Evolutionary conservation across 2,329 filamentous ascomycete genomes (phyloP).

Genomic region (Cladosporium austrohemisphaericum): DNA sequence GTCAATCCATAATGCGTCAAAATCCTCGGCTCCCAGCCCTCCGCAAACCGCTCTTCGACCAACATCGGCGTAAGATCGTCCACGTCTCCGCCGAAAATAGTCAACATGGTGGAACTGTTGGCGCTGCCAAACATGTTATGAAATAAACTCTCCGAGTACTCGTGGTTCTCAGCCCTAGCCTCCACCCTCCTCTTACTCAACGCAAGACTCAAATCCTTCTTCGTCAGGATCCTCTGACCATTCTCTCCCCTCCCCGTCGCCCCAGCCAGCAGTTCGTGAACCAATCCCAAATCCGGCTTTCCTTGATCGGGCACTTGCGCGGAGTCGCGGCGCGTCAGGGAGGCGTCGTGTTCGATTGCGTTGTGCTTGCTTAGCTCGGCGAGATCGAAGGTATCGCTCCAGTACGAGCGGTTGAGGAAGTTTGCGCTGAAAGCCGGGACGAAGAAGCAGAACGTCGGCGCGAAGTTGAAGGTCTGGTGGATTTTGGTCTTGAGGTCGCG

Average conservation of each 20-base stretch:
- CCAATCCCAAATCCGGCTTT: slow-evolving; percentile 37
- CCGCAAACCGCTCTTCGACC: slow-evolving; percentile 39
- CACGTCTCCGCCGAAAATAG: slow-evolving; percentile 38
- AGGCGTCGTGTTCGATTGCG: slow-evolving; percentile 29
- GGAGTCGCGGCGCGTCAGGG: slow-evolving; percentile 32
- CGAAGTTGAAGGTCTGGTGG: slow-evolving; percentile 30
- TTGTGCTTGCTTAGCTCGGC: slow-evolving; percentile 27
- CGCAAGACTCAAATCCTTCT: slow-evolving; percentile 35
- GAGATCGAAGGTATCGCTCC: slow-evolving; percentile 26
- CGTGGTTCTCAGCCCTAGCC: slow-evolving; percentile 34
- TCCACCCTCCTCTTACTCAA: slow-evolving; percentile 35
- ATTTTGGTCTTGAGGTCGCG: slow-evolving; percentile 25
- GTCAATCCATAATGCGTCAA: slow-evolving; percentile 38
- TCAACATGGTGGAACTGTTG: slow-evolving; percentile 43
- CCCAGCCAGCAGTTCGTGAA: slow-evolving; percentile 33
- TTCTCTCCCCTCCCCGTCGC: slow-evolving; percentile 35
- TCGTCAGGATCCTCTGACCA: slow-evolving; percentile 33
- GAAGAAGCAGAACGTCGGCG: slow-evolving; percentile 29
- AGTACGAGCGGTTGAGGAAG: slow-evolving; percentile 29
- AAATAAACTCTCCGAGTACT: slow-evolving; percentile 25
- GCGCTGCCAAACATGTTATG: slow-evolving; percentile 43
- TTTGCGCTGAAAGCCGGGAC: slow-evolving; percentile 27
- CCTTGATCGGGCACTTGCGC: slow-evolving; percentile 37
- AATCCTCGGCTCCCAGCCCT: slow-evolving; percentile 41
- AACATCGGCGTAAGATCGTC: slow-evolving; percentile 40